Evolutionary conservation across 345 rosid genomes (phyloP), one percentile per base, ranked within the genome.

Genomic region (Microcos paniculata): DNA sequence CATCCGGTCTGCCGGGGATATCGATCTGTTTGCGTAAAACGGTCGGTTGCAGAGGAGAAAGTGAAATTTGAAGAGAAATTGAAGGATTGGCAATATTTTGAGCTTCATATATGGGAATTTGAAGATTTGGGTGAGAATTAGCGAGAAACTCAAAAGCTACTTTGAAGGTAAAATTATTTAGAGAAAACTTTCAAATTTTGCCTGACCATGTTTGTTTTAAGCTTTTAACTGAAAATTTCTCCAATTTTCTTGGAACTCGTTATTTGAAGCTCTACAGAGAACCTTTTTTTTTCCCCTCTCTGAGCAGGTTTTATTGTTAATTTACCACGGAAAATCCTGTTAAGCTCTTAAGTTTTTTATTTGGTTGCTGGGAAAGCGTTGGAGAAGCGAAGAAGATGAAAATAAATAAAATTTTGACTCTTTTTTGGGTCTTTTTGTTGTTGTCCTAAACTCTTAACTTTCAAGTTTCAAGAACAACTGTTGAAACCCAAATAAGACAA

Each of bases 1-100:
- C 31, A 66, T 82, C 77, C 72, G 76, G 66, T 81, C 23, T n/a
- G 75, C 64, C 80, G 71, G 85, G 63, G 19, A 78, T 35, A 53
- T 33, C 69, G 73, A 81, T 68, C 83, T 71, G 77, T 49, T 51
- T 16, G 61, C 35, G 35, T 42, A 72, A 40, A 71, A 55, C 43
- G 78, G 64, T 24, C 51, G 19, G 38, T 68, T 67, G 63, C 46
- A n/a, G 70, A 51, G 30, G 61, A 59, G 72, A 43, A 49, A 74
- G 73, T 64, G 64, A 51, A 82, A 56, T 70, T 76, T 49, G 63
- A 42, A 42, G 19, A 70, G 74, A 61, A 57, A 72, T 43, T 52
- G 76, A 75, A 80, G 56, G 79, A 64, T 61, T 66, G 31, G 65
- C 64, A 51, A 23, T 40, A 33, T 71, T 75, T 77, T 1, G 61